These are phyloP conservation scores for Daucus carota DNA, from an alignment of 129 eudicot genomes.

Conservation along the genomic window DH1_v3.0 NC_030381.2:5394001-5394500, in stretches of 20 bases:
- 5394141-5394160: slow-evolving; percentile 96
- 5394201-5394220: not conserved
- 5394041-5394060: not conserved
- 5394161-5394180: slow-evolving; percentile 92
- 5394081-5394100: slow-evolving; percentile 77
- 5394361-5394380: not conserved
- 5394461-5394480: not conserved
- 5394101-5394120: slow-evolving; percentile 81
- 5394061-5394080: slow-evolving; percentile 32
- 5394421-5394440: not conserved
- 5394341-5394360: too few relatives aligned
- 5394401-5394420: too few relatives aligned
- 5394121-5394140: slow-evolving; percentile 98
- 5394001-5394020: not conserved
- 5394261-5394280: not conserved
- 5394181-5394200: slow-evolving; percentile 45
- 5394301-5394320: too few relatives aligned
- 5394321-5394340: not conserved
- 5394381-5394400: not conserved
- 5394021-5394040: not conserved
- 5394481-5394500: not conserved
- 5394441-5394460: not conserved
- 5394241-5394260: not conserved
- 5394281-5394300: too few relatives aligned
- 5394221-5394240: not conserved